phyloP scores from a whole-genome alignment of 164 flowering plant species.

The Macadamia integrifolia region DNA sequence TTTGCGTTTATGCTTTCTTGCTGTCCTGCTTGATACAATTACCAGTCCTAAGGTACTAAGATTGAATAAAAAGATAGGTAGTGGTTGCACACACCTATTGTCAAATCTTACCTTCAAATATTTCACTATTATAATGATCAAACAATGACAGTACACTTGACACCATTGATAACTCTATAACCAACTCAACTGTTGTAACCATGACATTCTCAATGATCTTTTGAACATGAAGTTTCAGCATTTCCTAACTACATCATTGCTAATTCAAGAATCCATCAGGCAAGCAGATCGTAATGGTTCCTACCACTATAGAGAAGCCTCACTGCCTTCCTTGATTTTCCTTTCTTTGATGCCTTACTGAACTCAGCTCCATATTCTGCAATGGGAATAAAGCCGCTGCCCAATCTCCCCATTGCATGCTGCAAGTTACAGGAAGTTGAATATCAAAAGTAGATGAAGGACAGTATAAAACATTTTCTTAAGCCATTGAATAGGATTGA shows the following conservation, averaged over 20 bases:
- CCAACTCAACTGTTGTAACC: too few relatives aligned
- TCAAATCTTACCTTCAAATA: too few relatives aligned
- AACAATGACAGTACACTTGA: too few relatives aligned
- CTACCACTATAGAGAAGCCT: slow-evolving; percentile 84
- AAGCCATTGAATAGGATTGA: neutral
- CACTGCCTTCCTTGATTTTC: slow-evolving; percentile 55
- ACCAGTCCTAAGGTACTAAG: too few relatives aligned
- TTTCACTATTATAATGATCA: too few relatives aligned
- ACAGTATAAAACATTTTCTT: neutral
- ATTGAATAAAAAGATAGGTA: too few relatives aligned
- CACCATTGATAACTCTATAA: too few relatives aligned
- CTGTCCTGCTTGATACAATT: too few relatives aligned
- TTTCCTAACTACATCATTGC: neutral
- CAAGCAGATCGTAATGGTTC: slow-evolving; percentile 83
- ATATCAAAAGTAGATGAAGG: neutral
- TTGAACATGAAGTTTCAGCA: neutral
- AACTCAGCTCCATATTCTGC: slow-evolving; percentile 86
- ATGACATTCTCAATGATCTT: too few relatives aligned
- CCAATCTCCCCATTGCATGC: slow-evolving; percentile 52
- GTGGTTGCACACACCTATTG: too few relatives aligned
- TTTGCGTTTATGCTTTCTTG: too few relatives aligned
- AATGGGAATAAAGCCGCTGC: slow-evolving; percentile 80
- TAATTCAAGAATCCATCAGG: slow-evolving; percentile 17
- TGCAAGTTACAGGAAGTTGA: slow-evolving; percentile 25
- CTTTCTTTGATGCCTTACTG: slow-evolving; percentile 35